Percentiles rank a stretch among this genome's conserved stretches.
Conservation (phyloP, 2,329 filamentous ascomycete species). For the Stagonosporopsis rhizophila region DNA sequence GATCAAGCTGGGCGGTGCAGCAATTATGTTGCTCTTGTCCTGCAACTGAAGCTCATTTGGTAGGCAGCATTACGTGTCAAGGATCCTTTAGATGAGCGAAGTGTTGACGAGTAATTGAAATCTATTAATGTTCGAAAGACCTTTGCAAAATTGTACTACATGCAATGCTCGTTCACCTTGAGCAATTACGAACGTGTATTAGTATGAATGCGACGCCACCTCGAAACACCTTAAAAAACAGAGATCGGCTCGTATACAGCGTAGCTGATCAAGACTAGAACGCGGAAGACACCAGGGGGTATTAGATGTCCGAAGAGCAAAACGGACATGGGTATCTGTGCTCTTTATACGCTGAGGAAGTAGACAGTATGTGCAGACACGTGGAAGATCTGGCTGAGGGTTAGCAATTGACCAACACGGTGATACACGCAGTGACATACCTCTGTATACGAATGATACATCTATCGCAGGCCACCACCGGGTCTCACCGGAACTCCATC, state of each 20-base stretch:
- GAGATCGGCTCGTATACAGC: slow-evolving; percentile 12
- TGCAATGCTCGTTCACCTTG: background rate
- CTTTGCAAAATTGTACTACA: slow-evolving; percentile 12
- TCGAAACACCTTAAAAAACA: slow-evolving; percentile 20
- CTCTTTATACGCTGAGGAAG: slow-evolving; percentile 33
- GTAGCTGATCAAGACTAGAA: slow-evolving; percentile 1
- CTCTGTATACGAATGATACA: background rate
- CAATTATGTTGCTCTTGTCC: background rate
- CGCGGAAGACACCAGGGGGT: slow-evolving; percentile 27
- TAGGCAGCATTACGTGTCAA: background rate
- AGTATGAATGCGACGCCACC: background rate
- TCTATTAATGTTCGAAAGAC: slow-evolving; percentile 1
- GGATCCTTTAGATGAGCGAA: too few relatives aligned
- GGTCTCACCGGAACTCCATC: slow-evolving; percentile 35
- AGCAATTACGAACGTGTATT: slow-evolving; percentile 10
- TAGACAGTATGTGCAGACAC: slow-evolving; percentile 20
- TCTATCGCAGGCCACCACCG: slow-evolving; percentile 12
- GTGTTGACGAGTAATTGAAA: background rate
- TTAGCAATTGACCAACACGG: background rate
- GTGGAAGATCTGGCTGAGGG: slow-evolving; percentile 3
- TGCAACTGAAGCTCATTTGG: background rate
- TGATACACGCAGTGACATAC: background rate
- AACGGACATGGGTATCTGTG: slow-evolving; percentile 36
- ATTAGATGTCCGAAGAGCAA: slow-evolving; percentile 33
- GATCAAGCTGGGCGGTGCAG: slow-evolving; percentile 1